These are phyloP conservation scores for Solanum dulcamara DNA, from an alignment of 257 asterid species.

Conservation along the genomic window DNA sequence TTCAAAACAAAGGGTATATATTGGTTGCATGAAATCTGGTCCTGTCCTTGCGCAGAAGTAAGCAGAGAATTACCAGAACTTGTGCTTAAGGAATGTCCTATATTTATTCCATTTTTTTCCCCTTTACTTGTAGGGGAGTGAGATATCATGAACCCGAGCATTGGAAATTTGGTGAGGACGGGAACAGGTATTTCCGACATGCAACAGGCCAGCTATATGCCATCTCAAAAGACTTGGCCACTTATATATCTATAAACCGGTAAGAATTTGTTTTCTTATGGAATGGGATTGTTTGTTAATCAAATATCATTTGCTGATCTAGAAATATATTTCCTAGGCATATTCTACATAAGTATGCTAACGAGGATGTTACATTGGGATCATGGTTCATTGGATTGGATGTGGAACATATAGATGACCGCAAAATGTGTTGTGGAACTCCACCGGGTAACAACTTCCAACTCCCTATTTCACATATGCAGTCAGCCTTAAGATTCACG, in stretches of 20 bases:
- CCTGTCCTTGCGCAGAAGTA: slow-evolving; percentile 52
- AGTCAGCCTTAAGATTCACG: neutral
- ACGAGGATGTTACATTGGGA: slow-evolving; percentile 85
- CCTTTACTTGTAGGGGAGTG: slow-evolving; percentile 45
- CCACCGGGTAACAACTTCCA: slow-evolving; percentile 61
- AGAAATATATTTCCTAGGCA: slow-evolving; percentile 24
- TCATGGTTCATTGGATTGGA: slow-evolving; percentile 90
- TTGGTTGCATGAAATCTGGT: slow-evolving; percentile 62
- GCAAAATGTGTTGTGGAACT: slow-evolving; percentile 87
- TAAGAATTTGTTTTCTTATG: slow-evolving; percentile 14
- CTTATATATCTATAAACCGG: slow-evolving; percentile 72
- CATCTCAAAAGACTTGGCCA: slow-evolving; percentile 76
- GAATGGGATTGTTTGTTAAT: neutral
- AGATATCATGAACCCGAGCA: slow-evolving; percentile 87
- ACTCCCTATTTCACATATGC: neutral
- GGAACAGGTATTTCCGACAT: slow-evolving; percentile 83
- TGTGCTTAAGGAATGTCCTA: neutral
- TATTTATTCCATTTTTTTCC: neutral
- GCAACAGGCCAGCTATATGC: slow-evolving; percentile 93
- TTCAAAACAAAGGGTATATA: slow-evolving; percentile 37
- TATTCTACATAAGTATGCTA: slow-evolving; percentile 64
- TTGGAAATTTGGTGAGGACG: slow-evolving; percentile 86
- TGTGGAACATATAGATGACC: slow-evolving; percentile 81
- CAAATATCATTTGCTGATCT: neutral
- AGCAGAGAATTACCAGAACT: neutral